These are phyloP conservation scores for Cladosporium oxysporum DNA, from an alignment of 2,329 filamentous ascomycete genomes.

Conservation along the genomic window DNA sequence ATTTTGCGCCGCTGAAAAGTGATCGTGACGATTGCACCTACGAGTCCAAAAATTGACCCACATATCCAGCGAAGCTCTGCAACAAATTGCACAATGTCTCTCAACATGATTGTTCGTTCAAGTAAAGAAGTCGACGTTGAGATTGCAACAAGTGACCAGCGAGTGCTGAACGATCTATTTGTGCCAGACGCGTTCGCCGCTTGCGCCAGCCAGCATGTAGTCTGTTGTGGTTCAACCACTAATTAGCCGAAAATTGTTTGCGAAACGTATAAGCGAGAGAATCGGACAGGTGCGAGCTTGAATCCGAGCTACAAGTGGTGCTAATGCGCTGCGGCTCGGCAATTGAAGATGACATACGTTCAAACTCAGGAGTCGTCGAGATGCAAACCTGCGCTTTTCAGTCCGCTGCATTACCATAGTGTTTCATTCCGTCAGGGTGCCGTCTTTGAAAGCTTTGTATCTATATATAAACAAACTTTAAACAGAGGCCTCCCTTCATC, in stretches of 20 bases:
- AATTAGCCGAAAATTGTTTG: neutral
- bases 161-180: neutral
- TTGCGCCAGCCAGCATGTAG: too few species aligned
- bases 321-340: neutral
- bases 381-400: neutral
- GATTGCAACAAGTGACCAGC: neutral
- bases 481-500: neutral
- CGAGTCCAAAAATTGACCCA: neutral
- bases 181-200: neutral
- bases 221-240: neutral
- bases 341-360: neutral
- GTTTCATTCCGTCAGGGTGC: neutral
- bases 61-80: neutral
- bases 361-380: neutral
- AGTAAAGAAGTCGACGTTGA: neutral
- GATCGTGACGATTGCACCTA: neutral
- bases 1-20: neutral
- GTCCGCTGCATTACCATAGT: neutral
- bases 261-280: neutral
- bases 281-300: neutral
- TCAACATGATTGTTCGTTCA: neutral
- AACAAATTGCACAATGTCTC: neutral
- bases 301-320: neutral
- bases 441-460: neutral
- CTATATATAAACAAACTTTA: neutral